Base-by-base conservation (phyloP, 2,329 filamentous ascomycete genomes). In the Aureobasidium sp. region DNA sequence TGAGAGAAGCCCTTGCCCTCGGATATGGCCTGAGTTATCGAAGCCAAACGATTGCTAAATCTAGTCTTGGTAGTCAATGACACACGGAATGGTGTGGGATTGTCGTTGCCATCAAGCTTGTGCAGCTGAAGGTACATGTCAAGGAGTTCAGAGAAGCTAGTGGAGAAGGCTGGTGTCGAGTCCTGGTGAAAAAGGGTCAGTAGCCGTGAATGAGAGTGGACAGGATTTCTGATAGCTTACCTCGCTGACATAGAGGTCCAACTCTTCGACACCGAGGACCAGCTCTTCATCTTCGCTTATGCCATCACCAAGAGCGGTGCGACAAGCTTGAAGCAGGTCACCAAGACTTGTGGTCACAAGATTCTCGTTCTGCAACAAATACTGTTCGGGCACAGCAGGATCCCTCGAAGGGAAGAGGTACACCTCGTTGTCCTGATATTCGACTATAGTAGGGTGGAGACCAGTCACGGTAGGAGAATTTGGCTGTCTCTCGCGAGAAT, bases 121-220 rank as follows among this genome's bases (percentile, higher is more conserved):
- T 78, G 74, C 40, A 87, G 68, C 14, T 73, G 71, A 55, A 82
- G 66, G 61, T 83, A 84, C 40, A 84, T 64, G 49, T 79, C 73
- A 55, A 85, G 66, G 39, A 87, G 70, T 54, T 83, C 74, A 40
- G 74, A 69, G 48, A 85, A 69, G 42, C 76, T 76, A 57, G 78
- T 67, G 60, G 74, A 68, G 59, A 71, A 68, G 42, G 74, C 65
- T 62, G 75, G 67, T 34, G 66, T 63, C 38, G 75, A 79, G 62
- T 76, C 73, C 77, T 81, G 21, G 10, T 14, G 58, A 11, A 55
- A 44, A 21, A 39, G 8, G 11, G 44, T 61, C 55, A 61, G 60
- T 30, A 17, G 10, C 11, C 21, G 34, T 16, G 21, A 10, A 19
- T 7, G 25, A 57, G 32, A 38, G 17, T 44, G 21, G 17, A 49